phyloP scores from a whole-genome alignment of 345 rosid genomes.

The Xanthoceras sorbifolium region DNA sequence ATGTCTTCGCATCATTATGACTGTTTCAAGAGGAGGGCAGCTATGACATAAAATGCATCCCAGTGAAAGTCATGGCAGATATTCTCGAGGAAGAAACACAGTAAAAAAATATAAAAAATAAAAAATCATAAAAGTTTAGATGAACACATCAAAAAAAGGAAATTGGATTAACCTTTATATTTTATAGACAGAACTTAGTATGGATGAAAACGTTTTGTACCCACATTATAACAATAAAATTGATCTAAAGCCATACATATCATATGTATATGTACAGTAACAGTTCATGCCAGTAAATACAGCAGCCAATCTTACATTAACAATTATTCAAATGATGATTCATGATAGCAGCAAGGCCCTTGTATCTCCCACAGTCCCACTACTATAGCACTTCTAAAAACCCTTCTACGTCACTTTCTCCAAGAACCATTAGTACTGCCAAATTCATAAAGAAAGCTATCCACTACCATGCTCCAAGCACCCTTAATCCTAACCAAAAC shows the following conservation, averaged over 20 bases:
- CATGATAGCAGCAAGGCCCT: not conserved
- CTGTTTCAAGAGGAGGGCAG: not conserved
- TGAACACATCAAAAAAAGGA: not conserved
- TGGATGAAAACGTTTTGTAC: not conserved
- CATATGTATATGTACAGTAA: not conserved
- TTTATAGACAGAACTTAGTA: not conserved
- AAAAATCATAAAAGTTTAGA: not conserved
- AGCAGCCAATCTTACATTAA: not conserved
- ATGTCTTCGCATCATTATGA: not conserved
- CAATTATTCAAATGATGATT: not conserved
- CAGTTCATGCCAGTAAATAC: not conserved
- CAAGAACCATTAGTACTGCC: not conserved
- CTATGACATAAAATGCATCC: not conserved
- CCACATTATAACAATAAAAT: not conserved
- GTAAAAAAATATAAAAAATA: too few relatives aligned
- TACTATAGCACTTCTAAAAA: not conserved
- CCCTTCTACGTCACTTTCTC: too few relatives aligned
- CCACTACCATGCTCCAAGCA: not conserved
- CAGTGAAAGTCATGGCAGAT: not conserved
- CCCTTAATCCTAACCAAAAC: not conserved
- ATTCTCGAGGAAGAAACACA: not conserved
- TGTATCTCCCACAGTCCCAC: not conserved
- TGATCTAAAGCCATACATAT: not conserved
- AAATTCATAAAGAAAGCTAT: not conserved
- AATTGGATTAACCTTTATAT: not conserved